Conservation (phyloP, 768 basidiomycete species). For the Mycena rosella region DNA sequence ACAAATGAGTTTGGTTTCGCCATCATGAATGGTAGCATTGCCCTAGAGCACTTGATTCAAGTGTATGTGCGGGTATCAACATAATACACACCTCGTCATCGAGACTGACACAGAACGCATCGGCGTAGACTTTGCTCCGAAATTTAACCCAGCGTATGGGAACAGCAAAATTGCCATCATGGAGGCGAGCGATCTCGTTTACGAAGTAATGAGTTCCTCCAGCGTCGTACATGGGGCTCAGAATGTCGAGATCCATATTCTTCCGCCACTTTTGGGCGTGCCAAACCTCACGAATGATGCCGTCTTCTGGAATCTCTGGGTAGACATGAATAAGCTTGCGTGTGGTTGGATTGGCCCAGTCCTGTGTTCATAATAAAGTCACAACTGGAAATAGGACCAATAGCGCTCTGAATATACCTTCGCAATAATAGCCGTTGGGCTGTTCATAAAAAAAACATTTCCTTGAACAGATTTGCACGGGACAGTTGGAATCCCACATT, state of each 20-base stretch:
- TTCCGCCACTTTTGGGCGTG: conserved; percentile 17
- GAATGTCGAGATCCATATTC: conserved; percentile 9
- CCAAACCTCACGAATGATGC: conserved; percentile 13
- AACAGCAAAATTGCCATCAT: too few relatives aligned
- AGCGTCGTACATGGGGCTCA: conserved; percentile 28
- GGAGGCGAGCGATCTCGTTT: conserved; percentile 17
- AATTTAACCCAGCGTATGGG: too few relatives aligned
- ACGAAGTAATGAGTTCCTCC: conserved; percentile 14
- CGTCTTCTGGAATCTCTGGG: conserved; percentile 17
- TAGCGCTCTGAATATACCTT: conserved; percentile 6
- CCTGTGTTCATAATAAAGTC: background rate
- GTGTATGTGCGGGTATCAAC: too few relatives aligned
- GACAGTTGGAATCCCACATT: conserved; percentile 23
- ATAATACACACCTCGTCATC: background rate
- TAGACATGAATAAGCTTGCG: conserved; percentile 10
- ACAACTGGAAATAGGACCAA: too few relatives aligned
- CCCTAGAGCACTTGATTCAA: too few relatives aligned
- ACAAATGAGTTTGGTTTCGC: background rate
- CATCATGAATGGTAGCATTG: background rate
- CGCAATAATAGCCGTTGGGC: conserved; percentile 18
- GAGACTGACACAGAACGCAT: conserved; percentile 12
- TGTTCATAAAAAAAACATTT: conserved; percentile 30
- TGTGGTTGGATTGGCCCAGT: conserved; percentile 5
- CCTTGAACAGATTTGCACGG: too few relatives aligned
- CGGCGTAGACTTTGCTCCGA: conserved; percentile 10